A percentile compares a stretch with the other conserved stretches of the same genome.
phyloP scores from a whole-genome alignment of 352 stramenopile species.

The Pythium monospermum region DNA sequence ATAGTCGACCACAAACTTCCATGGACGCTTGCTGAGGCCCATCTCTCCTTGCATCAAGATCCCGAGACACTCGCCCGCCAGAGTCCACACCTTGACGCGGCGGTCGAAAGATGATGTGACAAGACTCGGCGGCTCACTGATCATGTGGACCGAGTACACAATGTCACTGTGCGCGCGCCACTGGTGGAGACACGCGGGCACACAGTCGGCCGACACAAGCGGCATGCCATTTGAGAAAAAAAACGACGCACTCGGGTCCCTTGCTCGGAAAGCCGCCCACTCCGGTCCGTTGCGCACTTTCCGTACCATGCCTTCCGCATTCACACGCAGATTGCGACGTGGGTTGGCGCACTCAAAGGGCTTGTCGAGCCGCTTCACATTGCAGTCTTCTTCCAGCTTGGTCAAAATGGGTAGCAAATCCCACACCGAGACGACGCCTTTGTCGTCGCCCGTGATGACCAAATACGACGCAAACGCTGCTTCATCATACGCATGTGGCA shows the following conservation, averaged over 20 bases:
- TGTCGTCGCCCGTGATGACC: slow-evolving; percentile 73
- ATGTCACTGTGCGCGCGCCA: slow-evolving; percentile 75
- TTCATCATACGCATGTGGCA: slow-evolving; percentile 18
- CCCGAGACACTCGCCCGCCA: slow-evolving; percentile 60
- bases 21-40: slow-evolving; percentile 35
- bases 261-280: slow-evolving; percentile 42
- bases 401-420: slow-evolving; percentile 59
- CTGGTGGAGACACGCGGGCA: slow-evolving; percentile 30
- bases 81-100: slow-evolving; percentile 66
- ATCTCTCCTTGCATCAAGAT: slow-evolving; percentile 73
- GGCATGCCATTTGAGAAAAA: slow-evolving; percentile 54
- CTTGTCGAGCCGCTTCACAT: slow-evolving; percentile 39
- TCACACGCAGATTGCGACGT: slow-evolving; percentile 64
- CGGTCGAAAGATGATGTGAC: slow-evolving; percentile 79
- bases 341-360: slow-evolving; percentile 67
- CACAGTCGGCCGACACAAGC: slow-evolving; percentile 15
- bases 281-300: slow-evolving; percentile 63
- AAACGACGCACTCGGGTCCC: slow-evolving; percentile 51
- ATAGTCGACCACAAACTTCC: slow-evolving; percentile 75
- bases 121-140: slow-evolving; percentile 57
- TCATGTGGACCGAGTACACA: slow-evolving; percentile 73
- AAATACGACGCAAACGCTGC: slow-evolving; percentile 34
- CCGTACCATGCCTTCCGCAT: slow-evolving; percentile 61
- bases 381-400: slow-evolving; percentile 43
- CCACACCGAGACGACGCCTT: slow-evolving; percentile 68